Evolutionary conservation across 2,329 filamentous ascomycete species (phyloP).

Genomic region (Hypoxylon sp.): DNA sequence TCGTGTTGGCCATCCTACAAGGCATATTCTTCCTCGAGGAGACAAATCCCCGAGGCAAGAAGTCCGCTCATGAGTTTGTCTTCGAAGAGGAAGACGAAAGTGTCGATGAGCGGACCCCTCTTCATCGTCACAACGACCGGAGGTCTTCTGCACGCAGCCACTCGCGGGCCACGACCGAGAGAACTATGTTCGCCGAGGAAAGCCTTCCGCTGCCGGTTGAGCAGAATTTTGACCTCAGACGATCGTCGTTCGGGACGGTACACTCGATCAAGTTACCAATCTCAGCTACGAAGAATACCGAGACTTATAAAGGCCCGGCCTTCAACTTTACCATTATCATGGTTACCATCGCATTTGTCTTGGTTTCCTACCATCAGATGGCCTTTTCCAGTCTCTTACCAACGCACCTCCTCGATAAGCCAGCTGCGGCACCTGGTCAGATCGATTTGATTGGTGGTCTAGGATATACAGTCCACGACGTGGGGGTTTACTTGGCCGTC

Average conservation of each 20-base stretch:
- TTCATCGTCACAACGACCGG: conserved; percentile 27
- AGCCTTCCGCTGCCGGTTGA: conserved; percentile 46
- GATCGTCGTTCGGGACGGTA: conserved; percentile 53
- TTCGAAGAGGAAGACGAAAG: conserved; percentile 41
- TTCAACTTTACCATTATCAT: conserved; percentile 53
- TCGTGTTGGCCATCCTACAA: conserved; percentile 67
- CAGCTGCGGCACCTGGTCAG: conserved; percentile 37
- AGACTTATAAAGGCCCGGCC: conserved; percentile 40
- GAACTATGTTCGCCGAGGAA: conserved; percentile 47
- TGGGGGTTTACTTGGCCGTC: conserved; percentile 72
- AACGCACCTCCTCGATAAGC: conserved; percentile 53
- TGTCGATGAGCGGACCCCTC: conserved; percentile 42
- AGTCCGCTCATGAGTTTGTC: conserved; percentile 19
- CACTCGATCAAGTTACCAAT: conserved; percentile 49
- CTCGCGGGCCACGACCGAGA: conserved; percentile 35
- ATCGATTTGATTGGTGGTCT: conserved; percentile 66
- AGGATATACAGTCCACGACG: conserved; percentile 70
- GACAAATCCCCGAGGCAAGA: conserved; percentile 46
- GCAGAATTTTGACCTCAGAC: conserved; percentile 48
- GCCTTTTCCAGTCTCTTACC: conserved; percentile 53
- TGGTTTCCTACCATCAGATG: conserved; percentile 57
- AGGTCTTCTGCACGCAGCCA: conserved; percentile 16
- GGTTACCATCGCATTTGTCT: conserved; percentile 51
- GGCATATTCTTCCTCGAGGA: conserved; percentile 67
- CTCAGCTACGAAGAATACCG: conserved; percentile 9